Evolutionary conservation across 2,329 filamentous ascomycete genomes (phyloP).

Genomic region (Clarireedia sp.): DNA sequence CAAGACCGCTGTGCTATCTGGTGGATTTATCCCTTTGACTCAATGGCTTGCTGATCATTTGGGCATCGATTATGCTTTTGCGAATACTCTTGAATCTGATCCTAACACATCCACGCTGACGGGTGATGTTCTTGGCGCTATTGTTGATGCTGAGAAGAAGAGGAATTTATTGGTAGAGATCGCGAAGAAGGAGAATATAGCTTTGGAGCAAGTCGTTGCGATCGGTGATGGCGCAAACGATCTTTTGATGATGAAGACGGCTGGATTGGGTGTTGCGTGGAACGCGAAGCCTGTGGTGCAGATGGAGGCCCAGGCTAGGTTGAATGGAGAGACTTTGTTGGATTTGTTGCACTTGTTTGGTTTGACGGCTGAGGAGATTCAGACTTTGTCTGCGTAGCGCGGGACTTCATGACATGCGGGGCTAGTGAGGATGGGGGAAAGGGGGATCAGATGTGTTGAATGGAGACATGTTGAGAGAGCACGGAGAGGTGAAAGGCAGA

Average conservation of each 20-base stretch:
- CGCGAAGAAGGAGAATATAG: slow-evolving; percentile 57
- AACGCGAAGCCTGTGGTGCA: slow-evolving; percentile 80
- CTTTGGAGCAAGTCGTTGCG: slow-evolving; percentile 59
- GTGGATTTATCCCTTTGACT: slow-evolving; percentile 85
- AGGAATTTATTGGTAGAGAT: slow-evolving; percentile 63
- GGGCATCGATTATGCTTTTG: slow-evolving; percentile 79
- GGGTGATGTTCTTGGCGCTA: slow-evolving; percentile 62
- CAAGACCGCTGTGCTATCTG: slow-evolving; percentile 84
- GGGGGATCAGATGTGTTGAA: too few relatives aligned
- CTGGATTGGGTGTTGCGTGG: slow-evolving; percentile 73
- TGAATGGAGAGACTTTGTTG: slow-evolving; percentile 63
- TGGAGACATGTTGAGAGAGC: too few relatives aligned
- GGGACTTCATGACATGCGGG: too few relatives aligned
- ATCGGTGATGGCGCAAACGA: slow-evolving; percentile 81
- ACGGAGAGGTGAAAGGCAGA: too few relatives aligned
- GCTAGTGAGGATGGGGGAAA: too few relatives aligned
- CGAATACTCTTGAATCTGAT: slow-evolving; percentile 71
- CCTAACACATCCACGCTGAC: slow-evolving; percentile 50
- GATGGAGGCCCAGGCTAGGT: slow-evolving; percentile 61
- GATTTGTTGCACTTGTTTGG: slow-evolving; percentile 71
- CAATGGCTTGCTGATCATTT: slow-evolving; percentile 75
- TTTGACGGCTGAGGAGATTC: slow-evolving; percentile 57
- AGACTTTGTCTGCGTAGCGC: slow-evolving; percentile 32
- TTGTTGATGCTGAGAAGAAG: slow-evolving; percentile 72
- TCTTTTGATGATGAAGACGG: slow-evolving; percentile 67